A percentile compares a stretch with the other conserved stretches of the same genome.
phyloP scores from a whole-genome alignment of 1,139 yeast species.

The Yamadazyma blattariae region DNA sequence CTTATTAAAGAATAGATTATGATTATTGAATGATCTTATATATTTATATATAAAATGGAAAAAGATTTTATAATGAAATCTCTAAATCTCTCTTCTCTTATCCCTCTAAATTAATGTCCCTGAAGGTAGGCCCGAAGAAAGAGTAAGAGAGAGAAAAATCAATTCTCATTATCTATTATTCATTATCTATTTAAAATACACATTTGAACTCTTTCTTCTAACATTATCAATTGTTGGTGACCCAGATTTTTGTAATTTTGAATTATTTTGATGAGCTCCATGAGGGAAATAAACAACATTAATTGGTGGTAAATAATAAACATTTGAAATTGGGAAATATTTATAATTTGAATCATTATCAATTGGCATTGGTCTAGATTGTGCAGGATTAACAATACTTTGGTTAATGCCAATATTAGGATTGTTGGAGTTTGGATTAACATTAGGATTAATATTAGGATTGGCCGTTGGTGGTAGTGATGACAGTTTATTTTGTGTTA shows the following conservation, averaged over 20 bases:
- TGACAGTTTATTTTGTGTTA: background rate
- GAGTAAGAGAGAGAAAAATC: no score
- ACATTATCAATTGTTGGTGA: conserved; percentile 13
- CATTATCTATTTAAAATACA: conserved; percentile 24
- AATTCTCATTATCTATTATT: no score
- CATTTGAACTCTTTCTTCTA: conserved; percentile 28
- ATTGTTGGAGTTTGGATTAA: background rate
- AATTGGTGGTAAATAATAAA: conserved; percentile 57
- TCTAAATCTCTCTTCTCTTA: no score
- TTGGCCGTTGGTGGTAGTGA: no score
- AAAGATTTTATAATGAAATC: no score
- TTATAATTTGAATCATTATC: conserved; percentile 32
- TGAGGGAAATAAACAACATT: conserved; percentile 62
- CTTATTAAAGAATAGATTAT: conserved; percentile 52
- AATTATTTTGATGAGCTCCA: conserved; percentile 45
- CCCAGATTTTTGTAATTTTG: conserved; percentile 3
- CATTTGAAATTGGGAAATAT: conserved; percentile 55
- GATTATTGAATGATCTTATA: background rate
- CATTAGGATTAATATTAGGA: background rate
- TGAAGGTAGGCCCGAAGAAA: no score
- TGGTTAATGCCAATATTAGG: background rate
- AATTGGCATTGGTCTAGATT: conserved; percentile 8
- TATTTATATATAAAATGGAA: no score
- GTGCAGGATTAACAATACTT: background rate
- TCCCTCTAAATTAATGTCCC: no score